Evolutionary conservation across 257 asterid species (phyloP).

Genomic region (Thymus quinquecostatus): DNA sequence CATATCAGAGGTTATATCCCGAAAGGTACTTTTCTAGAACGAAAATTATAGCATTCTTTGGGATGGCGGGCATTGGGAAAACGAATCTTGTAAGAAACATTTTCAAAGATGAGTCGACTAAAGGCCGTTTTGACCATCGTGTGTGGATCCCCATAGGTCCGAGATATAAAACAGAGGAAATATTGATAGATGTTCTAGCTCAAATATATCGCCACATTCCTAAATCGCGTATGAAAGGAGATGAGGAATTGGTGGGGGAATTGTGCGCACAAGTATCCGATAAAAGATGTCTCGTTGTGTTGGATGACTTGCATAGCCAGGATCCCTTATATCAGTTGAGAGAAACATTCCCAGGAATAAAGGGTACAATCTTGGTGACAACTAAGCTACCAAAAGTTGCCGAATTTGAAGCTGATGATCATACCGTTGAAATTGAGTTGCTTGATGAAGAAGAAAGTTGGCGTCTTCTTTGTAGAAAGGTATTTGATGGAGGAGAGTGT

Average conservation of each 20-base stretch:
- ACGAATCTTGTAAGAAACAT: background rate
- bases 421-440: background rate
- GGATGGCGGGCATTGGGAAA: conserved; percentile 20
- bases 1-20: background rate
- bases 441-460: too few species aligned
- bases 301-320: background rate
- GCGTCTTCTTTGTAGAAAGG: too few species aligned
- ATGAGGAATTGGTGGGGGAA: background rate
- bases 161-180: background rate
- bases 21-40: background rate
- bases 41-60: background rate
- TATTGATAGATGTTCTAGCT: too few species aligned
- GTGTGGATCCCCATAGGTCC: conserved; percentile 3
- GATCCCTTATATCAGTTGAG: background rate
- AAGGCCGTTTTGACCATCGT: background rate
- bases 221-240: too few species aligned
- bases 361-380: background rate
- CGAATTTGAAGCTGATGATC: background rate
- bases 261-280: background rate
- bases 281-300: background rate
- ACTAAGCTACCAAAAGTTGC: background rate
- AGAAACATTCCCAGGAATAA: background rate
- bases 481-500: background rate
- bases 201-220: too few species aligned
- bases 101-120: background rate